Evolutionary conservation across 805 yeast species (phyloP).

Genomic region (Teunomyces pallodes): DNA sequence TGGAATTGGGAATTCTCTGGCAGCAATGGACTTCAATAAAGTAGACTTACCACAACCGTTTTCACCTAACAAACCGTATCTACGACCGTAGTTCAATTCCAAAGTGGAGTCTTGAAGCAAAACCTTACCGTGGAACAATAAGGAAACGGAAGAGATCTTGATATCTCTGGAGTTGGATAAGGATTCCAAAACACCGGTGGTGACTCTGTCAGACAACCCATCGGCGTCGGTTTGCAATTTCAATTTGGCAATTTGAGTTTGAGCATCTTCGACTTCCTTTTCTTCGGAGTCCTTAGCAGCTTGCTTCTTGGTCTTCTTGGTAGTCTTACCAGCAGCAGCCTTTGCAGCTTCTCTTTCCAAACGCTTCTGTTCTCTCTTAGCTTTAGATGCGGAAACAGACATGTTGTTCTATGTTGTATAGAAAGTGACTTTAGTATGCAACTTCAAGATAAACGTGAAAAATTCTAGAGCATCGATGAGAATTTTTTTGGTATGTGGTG

Average conservation of each 20-base stretch:
- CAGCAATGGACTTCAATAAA: constrained; percentile 87
- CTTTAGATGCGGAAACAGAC: constrained; percentile 87
- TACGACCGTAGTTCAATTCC: constrained; percentile 95
- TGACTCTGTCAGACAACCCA: constrained; percentile 95
- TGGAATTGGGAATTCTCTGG: constrained; percentile 95
- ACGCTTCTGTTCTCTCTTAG: constrained; percentile 97
- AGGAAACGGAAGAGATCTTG: constrained; percentile 83
- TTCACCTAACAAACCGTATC: constrained; percentile 96
- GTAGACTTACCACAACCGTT: constrained; percentile 99
- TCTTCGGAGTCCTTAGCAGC: constrained; percentile 51
- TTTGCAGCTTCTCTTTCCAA: constrained; percentile 53
- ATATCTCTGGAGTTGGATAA: constrained; percentile 90
- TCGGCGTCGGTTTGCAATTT: constrained; percentile 91
- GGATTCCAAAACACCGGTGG: constrained; percentile 94
- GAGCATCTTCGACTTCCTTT: constrained; percentile 57
- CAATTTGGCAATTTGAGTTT: constrained; percentile 76
- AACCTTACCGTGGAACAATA: constrained; percentile 96
- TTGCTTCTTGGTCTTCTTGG: constrained; percentile 63
- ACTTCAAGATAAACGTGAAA: constrained; percentile 1
- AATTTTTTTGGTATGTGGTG: background rate
- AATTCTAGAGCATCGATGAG: constrained; percentile 5
- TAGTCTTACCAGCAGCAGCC: constrained; percentile 65
- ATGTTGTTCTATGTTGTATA: constrained; percentile 11
- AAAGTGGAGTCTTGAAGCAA: constrained; percentile 86
- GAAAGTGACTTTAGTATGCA: background rate